Evolutionary conservation across 73 alveolate genomes (phyloP).

Genomic region (Tetrahymena thermophila): DNA sequence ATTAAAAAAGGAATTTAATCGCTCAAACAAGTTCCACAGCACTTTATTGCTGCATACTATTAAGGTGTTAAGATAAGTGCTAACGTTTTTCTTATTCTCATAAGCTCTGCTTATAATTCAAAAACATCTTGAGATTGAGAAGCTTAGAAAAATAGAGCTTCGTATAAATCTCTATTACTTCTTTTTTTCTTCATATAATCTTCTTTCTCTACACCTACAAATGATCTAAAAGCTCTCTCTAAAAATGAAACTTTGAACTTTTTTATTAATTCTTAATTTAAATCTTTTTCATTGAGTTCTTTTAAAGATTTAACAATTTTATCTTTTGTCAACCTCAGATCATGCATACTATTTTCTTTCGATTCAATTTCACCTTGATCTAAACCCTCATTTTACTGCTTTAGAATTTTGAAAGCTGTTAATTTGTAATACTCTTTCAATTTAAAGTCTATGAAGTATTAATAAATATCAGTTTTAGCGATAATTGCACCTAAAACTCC

Average conservation of each 20-base stretch:
- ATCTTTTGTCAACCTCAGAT: neutral
- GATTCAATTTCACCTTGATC: neutral
- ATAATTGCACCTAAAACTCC: neutral
- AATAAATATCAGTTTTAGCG: neutral
- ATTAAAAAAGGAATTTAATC: neutral
- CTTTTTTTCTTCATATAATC: neutral
- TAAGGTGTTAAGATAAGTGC: neutral
- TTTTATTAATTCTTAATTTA: neutral
- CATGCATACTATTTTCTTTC: neutral
- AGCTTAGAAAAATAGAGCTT: neutral
- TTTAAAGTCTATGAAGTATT: neutral
- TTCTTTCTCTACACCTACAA: neutral
- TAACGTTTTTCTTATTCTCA: neutral
- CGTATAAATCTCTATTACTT: neutral
- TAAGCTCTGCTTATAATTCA: neutral
- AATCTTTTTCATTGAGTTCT: neutral
- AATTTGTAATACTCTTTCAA: neutral
- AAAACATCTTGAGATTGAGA: neutral
- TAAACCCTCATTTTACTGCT: neutral
- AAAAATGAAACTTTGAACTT: neutral
- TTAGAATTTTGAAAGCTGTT: neutral
- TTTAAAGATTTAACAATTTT: neutral
- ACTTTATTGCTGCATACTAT: neutral
- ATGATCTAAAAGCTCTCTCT: neutral
- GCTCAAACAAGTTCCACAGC: neutral